phyloP scores from a whole-genome alignment of 495 filamentous ascomycete species.

The Clavariopsis aquatica region DNA sequence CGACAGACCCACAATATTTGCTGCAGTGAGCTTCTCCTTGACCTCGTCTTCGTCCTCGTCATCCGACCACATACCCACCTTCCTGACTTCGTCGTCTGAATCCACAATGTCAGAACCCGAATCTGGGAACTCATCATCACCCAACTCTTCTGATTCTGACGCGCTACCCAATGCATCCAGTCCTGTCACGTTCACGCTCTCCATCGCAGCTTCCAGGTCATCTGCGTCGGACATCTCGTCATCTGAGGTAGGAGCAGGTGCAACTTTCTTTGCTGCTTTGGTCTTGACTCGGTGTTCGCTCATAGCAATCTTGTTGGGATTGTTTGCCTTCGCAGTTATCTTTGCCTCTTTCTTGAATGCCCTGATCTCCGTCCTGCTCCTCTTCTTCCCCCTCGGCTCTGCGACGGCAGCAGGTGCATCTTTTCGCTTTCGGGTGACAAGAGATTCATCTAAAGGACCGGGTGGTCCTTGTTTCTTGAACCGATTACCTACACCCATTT shows the following conservation, averaged over 20 bases:
- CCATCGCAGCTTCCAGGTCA: slow-evolving; percentile 49
- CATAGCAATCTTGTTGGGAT: slow-evolving; percentile 28
- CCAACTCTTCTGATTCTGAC: slow-evolving; percentile 42
- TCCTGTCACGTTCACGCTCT: slow-evolving; percentile 40
- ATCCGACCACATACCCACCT: slow-evolving; percentile 77
- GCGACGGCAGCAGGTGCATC: slow-evolving; percentile 43
- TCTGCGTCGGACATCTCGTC: slow-evolving; percentile 39
- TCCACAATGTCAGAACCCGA: slow-evolving; percentile 63
- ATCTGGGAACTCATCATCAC: slow-evolving; percentile 51
- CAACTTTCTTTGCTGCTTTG: slow-evolving; percentile 37
- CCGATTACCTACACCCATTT: slow-evolving; percentile 86
- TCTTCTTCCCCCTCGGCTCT: slow-evolving; percentile 37
- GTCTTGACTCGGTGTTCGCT: slow-evolving; percentile 35
- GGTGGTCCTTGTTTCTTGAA: slow-evolving; percentile 96
- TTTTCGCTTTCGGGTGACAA: slow-evolving; percentile 77
- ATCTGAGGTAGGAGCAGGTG: slow-evolving; percentile 27
- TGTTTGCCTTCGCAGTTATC: slow-evolving; percentile 29
- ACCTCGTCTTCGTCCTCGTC: slow-evolving; percentile 89
- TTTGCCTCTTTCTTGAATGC: slow-evolving; percentile 7
- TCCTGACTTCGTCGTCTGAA: slow-evolving; percentile 43
- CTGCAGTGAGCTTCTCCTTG: slow-evolving; percentile 89
- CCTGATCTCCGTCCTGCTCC: slow-evolving; percentile 16
- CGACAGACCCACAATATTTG: slow-evolving; percentile 92
- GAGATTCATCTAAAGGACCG: slow-evolving; percentile 74
- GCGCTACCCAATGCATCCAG: slow-evolving; percentile 48